Percentiles rank a stretch among this genome's conserved stretches.
Evolutionary conservation across 306 rosid genomes (phyloP).

Genomic region (Malus orientalis): DNA sequence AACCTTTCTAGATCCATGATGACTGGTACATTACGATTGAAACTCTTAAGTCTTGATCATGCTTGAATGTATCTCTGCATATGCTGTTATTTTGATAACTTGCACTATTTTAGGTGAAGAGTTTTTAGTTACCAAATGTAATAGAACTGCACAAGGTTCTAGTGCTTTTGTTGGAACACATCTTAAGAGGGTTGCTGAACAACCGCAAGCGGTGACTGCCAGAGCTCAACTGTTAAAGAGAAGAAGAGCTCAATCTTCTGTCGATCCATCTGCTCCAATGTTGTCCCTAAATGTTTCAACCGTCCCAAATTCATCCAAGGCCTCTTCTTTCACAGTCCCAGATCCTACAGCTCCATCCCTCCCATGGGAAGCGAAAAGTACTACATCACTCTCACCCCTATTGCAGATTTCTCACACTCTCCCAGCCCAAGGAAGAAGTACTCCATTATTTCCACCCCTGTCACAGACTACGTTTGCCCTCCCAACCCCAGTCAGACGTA

Average conservation of each 20-base stretch:
- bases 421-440: not conserved
- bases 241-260: not conserved
- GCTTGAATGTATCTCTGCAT: not conserved
- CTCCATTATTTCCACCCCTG: not conserved
- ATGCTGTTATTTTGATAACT: not conserved
- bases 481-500: not conserved
- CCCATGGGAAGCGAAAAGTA: not conserved
- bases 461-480: not conserved
- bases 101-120: conserved; percentile 14
- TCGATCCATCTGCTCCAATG: not conserved
- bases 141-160: conserved; percentile 3
- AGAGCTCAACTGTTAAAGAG: not conserved
- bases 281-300: not conserved
- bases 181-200: conserved; percentile 11
- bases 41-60: not conserved
- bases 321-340: not conserved
- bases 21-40: not conserved
- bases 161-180: not conserved
- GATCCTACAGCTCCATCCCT: not conserved
- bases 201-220: not conserved
- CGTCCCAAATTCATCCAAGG: not conserved
- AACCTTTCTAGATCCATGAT: not conserved
- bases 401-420: not conserved
- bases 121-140: not conserved
- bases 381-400: not conserved